These are phyloP conservation scores for Tremella fuciformis DNA, from an alignment of 768 basidiomycete species.

Conservation along the genomic window DNA sequence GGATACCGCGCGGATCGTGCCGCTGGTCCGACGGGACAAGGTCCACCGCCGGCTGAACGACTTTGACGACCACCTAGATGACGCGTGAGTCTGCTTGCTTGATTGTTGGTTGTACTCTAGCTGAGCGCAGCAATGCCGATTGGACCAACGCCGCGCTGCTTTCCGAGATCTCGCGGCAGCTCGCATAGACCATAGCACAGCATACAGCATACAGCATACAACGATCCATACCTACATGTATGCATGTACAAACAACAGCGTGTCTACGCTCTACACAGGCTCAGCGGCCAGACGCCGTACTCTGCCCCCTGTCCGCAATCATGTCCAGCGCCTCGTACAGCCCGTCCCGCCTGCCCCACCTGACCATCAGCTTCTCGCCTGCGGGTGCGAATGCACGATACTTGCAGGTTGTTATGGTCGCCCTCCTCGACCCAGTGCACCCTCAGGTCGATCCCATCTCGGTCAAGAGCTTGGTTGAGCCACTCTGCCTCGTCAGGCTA, in stretches of 20 bases:
- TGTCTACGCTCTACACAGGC: too few relatives aligned
- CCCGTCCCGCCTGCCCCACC: constrained; percentile 29
- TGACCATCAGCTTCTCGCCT: constrained; percentile 14
- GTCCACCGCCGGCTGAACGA: constrained; percentile 26
- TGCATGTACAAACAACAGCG: too few relatives aligned
- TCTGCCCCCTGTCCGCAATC: constrained; percentile 7
- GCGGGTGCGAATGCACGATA: background rate
- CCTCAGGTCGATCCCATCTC: constrained; percentile 19
- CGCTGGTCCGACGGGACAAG: constrained; percentile 18
- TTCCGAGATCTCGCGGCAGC: too few relatives aligned
- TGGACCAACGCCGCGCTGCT: too few relatives aligned
- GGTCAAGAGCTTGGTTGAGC: constrained; percentile 26
- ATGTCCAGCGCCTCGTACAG: constrained; percentile 30
- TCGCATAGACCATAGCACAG: too few relatives aligned
- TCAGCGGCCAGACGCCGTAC: too few relatives aligned
- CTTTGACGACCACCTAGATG: constrained; percentile 40
- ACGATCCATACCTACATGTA: too few relatives aligned
- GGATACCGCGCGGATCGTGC: background rate
- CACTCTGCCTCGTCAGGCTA: constrained; percentile 17
- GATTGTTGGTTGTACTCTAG: too few relatives aligned
- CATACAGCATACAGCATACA: too few relatives aligned
- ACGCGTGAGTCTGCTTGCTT: constrained; percentile 27
- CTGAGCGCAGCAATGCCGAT: too few relatives aligned
- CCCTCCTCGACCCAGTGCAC: constrained; percentile 43
- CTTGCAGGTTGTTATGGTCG: constrained; percentile 45